Percentiles rank a stretch among this genome's conserved stretches.
These are phyloP conservation scores for Penicillium sumatraense DNA, from an alignment of 2,329 filamentous ascomycete species.

Conservation along the genomic window DNA sequence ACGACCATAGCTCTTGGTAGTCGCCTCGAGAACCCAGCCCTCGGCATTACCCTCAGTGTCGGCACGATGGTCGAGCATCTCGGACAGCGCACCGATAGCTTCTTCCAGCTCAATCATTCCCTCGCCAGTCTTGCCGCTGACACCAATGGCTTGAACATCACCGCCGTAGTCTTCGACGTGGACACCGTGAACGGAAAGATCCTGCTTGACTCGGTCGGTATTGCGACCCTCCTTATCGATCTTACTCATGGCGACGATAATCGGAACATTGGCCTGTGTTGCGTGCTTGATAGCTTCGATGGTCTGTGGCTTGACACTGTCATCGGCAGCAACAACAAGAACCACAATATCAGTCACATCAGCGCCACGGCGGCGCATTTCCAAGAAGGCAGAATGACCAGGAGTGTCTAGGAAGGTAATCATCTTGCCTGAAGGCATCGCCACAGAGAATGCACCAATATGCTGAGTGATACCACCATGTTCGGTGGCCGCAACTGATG, in stretches of 20 bases:
- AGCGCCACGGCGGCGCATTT: slow-evolving; percentile 93
- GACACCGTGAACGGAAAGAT: slow-evolving; percentile 80
- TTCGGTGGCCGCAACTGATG: slow-evolving; percentile 86
- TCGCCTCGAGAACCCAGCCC: slow-evolving; percentile 92
- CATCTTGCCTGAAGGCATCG: slow-evolving; percentile 79
- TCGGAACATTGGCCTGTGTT: slow-evolving; percentile 81
- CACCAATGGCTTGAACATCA: slow-evolving; percentile 87
- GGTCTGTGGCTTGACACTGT: slow-evolving; percentile 96
- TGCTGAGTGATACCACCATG: slow-evolving; percentile 98
- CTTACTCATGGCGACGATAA: slow-evolving; percentile 98
- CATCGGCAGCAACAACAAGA: slow-evolving; percentile 92
- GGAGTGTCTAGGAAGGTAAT: slow-evolving; percentile 98
- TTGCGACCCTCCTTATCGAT: slow-evolving; percentile 86
- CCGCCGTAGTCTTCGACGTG: slow-evolving; percentile 95
- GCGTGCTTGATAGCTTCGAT: slow-evolving; percentile 96
- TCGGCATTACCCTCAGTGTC: slow-evolving; percentile 78
- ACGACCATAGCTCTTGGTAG: slow-evolving; percentile 81
- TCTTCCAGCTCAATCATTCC: slow-evolving; percentile 94
- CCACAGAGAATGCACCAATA: slow-evolving; percentile 95
- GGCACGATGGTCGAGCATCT: slow-evolving; percentile 88
- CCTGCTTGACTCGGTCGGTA: slow-evolving; percentile 82
- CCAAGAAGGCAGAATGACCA: slow-evolving; percentile 91
- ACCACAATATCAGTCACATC: slow-evolving; percentile 97
- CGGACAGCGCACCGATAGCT: slow-evolving; percentile 80
- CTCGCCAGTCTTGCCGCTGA: slow-evolving; percentile 90